phyloP scores from a whole-genome alignment of 345 rosid genomes.

The Lumnitzera littorea region DNA sequence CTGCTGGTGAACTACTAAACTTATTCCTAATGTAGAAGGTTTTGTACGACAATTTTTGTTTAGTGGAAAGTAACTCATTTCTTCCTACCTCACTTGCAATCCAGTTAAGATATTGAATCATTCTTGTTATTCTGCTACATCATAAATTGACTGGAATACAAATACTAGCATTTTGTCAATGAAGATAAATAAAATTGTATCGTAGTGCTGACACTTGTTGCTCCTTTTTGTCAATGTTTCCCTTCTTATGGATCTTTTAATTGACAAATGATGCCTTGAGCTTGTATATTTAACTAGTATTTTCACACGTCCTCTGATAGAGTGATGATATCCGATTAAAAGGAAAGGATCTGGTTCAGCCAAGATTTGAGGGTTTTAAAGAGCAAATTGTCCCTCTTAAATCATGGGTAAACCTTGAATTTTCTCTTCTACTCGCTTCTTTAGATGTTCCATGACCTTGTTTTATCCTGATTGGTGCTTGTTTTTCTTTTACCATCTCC shows the following conservation, averaged over 20 bases:
- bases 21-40: not conserved
- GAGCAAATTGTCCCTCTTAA: conserved; percentile 54
- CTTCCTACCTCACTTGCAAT: not conserved
- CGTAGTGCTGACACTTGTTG: no score
- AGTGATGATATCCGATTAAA: conserved; percentile 48
- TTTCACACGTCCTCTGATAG: conserved; percentile 20
- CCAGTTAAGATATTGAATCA: not conserved
- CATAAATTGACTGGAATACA: not conserved
- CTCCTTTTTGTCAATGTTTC: no score
- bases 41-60: not conserved
- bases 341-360: conserved; percentile 59
- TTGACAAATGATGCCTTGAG: no score
- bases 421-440: not conserved
- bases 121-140: not conserved
- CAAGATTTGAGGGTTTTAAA: conserved; percentile 43
- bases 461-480: no score
- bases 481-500: not conserved
- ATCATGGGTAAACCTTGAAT: conserved; percentile 47
- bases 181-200: no score
- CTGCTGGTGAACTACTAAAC: not conserved
- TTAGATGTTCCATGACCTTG: no score
- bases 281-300: no score
- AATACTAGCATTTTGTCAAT: no score
- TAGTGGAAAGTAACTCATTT: not conserved
- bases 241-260: no score